phyloP scores from a whole-genome alignment of 345 rosid species.

The Nasturtium officinale region DNA sequence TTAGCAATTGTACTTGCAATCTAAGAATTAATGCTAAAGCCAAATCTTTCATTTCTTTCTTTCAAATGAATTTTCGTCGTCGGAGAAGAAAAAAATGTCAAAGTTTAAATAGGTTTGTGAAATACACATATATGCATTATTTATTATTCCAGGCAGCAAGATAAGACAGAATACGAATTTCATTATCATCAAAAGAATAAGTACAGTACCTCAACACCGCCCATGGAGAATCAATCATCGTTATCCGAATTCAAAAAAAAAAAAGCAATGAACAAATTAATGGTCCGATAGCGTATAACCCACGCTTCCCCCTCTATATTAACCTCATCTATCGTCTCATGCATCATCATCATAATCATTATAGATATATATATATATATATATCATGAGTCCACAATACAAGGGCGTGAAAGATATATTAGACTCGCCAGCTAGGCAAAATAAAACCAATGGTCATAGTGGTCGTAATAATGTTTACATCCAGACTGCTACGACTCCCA shows the following conservation, averaged over 20 bases:
- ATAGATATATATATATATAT: background rate
- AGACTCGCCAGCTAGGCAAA: conserved; percentile 12
- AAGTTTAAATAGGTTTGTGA: background rate
- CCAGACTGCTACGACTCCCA: conserved; percentile 46
- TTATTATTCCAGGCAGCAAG: background rate
- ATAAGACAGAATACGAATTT: conserved; percentile 16
- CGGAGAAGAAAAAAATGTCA: background rate
- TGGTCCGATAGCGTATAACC: conserved; percentile 18
- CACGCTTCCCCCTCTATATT: conserved; percentile 27
- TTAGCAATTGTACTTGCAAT: background rate
- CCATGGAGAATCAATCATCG: background rate
- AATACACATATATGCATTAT: background rate
- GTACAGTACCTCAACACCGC: background rate
- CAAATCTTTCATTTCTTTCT: background rate
- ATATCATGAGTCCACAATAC: conserved; percentile 27
- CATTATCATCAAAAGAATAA: background rate
- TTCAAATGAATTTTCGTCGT: background rate
- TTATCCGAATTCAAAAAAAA: conserved; percentile 9
- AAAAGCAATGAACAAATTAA: background rate
- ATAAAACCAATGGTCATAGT: conserved; percentile 24
- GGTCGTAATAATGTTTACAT: conserved; percentile 52
- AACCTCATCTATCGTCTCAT: background rate
- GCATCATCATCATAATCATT: background rate
- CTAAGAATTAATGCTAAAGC: background rate
- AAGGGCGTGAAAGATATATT: background rate